Evolutionary conservation across 116 monocot genomes (phyloP).

Genomic region (Cymodocea nodosa): DNA sequence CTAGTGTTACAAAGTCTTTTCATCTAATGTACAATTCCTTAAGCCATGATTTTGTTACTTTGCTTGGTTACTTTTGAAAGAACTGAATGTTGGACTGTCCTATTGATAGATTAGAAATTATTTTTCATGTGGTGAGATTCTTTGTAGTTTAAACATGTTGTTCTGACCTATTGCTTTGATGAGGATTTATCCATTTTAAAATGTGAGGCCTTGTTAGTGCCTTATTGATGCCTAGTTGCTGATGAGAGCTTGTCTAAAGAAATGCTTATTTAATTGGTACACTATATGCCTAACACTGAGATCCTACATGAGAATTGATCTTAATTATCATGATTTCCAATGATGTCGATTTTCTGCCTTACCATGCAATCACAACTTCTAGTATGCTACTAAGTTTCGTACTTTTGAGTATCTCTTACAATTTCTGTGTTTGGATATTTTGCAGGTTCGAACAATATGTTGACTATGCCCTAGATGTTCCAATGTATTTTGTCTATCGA

Average conservation of each 20-base stretch:
- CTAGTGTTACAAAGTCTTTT: background rate
- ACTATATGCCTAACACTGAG: too few relatives aligned
- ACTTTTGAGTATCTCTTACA: background rate
- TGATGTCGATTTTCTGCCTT: background rate
- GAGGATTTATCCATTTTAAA: too few relatives aligned
- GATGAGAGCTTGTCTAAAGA: too few relatives aligned
- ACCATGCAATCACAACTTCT: background rate
- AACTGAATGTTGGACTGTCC: background rate
- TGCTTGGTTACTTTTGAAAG: background rate
- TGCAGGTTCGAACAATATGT: conserved; percentile 94
- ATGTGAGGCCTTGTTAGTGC: too few relatives aligned
- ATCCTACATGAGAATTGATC: background rate
- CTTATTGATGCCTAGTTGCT: too few relatives aligned
- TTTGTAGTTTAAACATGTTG: too few relatives aligned
- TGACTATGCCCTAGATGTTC: conserved; percentile 95
- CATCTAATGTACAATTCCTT: background rate
- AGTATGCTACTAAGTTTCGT: background rate
- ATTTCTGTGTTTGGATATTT: conserved; percentile 5
- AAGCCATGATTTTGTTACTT: background rate
- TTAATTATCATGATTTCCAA: background rate
- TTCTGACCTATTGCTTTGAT: too few relatives aligned
- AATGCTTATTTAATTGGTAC: too few relatives aligned
- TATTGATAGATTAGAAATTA: too few relatives aligned
- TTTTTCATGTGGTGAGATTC: too few relatives aligned
- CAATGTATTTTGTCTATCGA: conserved; percentile 97